Evolutionary conservation across 257 asterid species (phyloP).

Genomic region (Solanum gracilifrons): DNA sequence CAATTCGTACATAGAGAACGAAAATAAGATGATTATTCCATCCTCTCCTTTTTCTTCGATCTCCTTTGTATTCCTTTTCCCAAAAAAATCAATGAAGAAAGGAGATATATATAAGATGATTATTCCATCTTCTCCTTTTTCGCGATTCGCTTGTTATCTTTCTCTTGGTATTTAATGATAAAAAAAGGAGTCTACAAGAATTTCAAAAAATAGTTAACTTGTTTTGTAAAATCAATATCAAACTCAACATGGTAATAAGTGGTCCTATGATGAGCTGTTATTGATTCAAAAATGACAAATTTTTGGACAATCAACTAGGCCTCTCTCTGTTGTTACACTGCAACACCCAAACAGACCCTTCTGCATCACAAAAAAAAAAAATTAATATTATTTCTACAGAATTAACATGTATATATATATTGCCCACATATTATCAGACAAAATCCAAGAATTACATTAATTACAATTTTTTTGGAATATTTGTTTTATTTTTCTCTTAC

Average conservation of each 20-base stretch:
- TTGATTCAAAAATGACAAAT: neutral
- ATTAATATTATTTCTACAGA: neutral
- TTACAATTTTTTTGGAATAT: neutral
- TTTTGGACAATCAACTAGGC: neutral
- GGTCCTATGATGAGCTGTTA: conserved; percentile 10
- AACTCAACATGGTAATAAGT: neutral
- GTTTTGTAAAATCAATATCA: neutral
- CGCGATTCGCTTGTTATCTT: neutral
- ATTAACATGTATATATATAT: too few species aligned
- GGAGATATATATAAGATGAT: neutral
- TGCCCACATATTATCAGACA: neutral
- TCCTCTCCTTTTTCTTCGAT: neutral
- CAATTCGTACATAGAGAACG: neutral
- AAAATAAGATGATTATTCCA: neutral
- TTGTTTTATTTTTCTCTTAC: neutral
- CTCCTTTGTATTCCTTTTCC: neutral
- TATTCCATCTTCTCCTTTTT: neutral
- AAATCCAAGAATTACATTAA: neutral
- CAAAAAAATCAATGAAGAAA: neutral
- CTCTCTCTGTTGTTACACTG: neutral
- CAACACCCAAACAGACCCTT: neutral
- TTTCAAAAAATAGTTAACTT: neutral
- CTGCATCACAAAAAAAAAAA: neutral
- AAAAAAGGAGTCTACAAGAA: neutral
- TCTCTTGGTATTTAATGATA: neutral